phyloP scores from a whole-genome alignment of 2,329 filamentous ascomycete genomes.

The Paecilomyces dactylethromorphus region DNA sequence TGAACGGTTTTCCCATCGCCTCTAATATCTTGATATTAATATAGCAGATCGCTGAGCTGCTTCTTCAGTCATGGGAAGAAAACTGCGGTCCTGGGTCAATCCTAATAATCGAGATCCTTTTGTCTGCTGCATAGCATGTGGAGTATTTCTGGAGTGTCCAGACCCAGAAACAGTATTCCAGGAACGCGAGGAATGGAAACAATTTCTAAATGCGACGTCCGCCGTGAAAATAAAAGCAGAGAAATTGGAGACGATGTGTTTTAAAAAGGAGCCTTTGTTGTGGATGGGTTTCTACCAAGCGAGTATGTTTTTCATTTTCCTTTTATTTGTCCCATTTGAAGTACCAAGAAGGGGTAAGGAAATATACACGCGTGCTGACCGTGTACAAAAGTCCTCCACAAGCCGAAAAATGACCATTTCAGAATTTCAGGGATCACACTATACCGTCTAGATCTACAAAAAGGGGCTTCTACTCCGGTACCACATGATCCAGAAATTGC shows the following conservation, averaged over 20 bases:
- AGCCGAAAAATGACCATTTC: constrained; percentile 3
- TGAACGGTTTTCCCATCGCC: no score
- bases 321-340: background rate
- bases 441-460: background rate
- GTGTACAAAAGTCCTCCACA: constrained; percentile 3
- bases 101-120: background rate
- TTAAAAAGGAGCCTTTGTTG: background rate
- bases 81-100: background rate
- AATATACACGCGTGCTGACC: background rate
- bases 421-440: constrained; percentile 4
- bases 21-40: background rate
- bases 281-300: background rate
- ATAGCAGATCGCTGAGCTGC: background rate
- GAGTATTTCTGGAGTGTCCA: background rate
- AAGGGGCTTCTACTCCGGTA: background rate
- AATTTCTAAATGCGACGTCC: background rate
- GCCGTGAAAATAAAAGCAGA: background rate
- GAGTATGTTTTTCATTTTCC: background rate
- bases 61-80: background rate
- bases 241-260: background rate
- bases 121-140: background rate
- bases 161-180: background rate
- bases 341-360: background rate
- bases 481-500: background rate
- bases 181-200: background rate